A percentile compares a stretch with the other conserved stretches of the same genome.
Evolutionary conservation across 192 early-diverging fungal genomes (phyloP).

Genomic region (Chytriomyces hyalinus): DNA sequence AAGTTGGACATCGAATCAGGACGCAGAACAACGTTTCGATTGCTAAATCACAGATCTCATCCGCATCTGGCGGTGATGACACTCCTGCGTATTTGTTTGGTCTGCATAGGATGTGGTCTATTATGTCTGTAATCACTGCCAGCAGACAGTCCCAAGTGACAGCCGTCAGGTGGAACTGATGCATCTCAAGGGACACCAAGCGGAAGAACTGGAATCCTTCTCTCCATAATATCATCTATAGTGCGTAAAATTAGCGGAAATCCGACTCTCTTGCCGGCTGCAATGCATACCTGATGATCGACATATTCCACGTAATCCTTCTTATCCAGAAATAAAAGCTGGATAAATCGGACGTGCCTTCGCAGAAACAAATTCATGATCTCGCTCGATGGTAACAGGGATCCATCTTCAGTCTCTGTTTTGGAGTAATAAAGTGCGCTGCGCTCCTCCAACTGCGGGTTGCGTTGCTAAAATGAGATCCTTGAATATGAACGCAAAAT

Average conservation of each 20-base stretch:
- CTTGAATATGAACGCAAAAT: neutral
- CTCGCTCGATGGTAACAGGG: neutral
- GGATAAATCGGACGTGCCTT: constrained; percentile 71
- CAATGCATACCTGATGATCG: constrained; percentile 47
- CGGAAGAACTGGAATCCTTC: constrained; percentile 74
- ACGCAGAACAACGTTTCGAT: constrained; percentile 74
- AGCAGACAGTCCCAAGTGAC: constrained; percentile 63
- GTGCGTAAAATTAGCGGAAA: neutral
- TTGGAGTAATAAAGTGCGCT: neutral
- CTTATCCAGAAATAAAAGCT: constrained; percentile 66
- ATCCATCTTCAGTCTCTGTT: neutral
- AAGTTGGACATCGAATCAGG: constrained; percentile 66
- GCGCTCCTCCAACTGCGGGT: neutral
- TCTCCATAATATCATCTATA: constrained; percentile 62
- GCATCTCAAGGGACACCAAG: constrained; percentile 54
- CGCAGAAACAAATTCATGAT: constrained; percentile 64
- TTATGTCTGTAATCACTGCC: constrained; percentile 65
- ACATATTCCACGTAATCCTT: constrained; percentile 50
- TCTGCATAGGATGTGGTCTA: constrained; percentile 54
- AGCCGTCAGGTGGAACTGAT: constrained; percentile 11
- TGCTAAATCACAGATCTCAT: constrained; percentile 69
- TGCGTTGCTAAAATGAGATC: neutral
- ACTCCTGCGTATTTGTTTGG: constrained; percentile 53
- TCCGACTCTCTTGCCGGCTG: constrained; percentile 4
- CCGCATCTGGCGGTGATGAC: constrained; percentile 39